Evolutionary conservation across 2,329 filamentous ascomycete genomes (phyloP), one percentile per base, ranked within the genome.

Genomic region (Fusarium chlamydosporum): DNA sequence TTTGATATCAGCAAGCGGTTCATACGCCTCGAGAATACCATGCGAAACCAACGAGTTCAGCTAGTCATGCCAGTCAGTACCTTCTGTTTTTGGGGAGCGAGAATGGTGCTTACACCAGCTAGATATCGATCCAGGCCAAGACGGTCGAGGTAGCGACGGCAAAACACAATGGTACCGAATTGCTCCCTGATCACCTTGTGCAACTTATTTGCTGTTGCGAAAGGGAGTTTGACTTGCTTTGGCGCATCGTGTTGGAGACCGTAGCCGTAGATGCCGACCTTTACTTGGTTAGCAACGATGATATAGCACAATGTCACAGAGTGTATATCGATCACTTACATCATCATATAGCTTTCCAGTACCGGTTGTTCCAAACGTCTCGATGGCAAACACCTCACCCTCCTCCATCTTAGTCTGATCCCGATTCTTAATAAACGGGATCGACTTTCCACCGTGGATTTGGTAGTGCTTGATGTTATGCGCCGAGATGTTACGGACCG

Each of bases 391-490:
- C 18, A 93, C 88, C 73, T 97, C 94, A 35, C 93, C 93, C 79
- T 97, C 94, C 80, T 97, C 94, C 94, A 97, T 97, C 84, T 96
- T 96, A 38, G 92, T 96, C 76, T 90, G 88, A 73, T 96, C 92
- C 50, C 85, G 85, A 60, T 89, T 89, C 82, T 95, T 96, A 71
- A 96, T 91, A 73, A 97, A 96, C 0, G 94, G 94, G 46, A 97
- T 92, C 72, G 91, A 93, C 84, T 97, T 97, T 72, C 88, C 90
- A 55, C 93, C 93, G 79, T 97, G 94, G 74, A 97, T 97, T 74
- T 88, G 89, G 81, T 94, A 95, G 61, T 89, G 93, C 40, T 91
- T 85, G 74, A 97, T 97, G 71, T 92, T 92, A 80, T 97, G 94
- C 8, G 92, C 93, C 76, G 91, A 93, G 58, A 96, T 83, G 79